Base-by-base conservation (phyloP, 108 stramenopile species). In the Schizochytrium sp. region DNA sequence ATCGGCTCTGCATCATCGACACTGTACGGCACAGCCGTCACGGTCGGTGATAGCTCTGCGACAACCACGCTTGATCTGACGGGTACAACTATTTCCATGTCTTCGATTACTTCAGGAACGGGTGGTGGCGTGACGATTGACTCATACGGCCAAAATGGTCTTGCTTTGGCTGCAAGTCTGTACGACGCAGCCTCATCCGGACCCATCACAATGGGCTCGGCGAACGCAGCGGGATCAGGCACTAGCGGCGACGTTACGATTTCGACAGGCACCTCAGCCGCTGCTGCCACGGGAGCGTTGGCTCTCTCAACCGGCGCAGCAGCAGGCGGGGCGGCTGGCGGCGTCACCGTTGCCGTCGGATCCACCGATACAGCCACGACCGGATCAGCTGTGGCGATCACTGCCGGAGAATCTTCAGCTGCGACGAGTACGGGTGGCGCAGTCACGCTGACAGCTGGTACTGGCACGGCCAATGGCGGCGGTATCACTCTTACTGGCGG, bases 211-310 rank as follows among this genome's bases (percentile, higher is more conserved):
- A 5, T 93, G 8, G 25, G 41, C 5, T 90, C 93, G 16, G 92
- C 89, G 23, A 91, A 92, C 29, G 91, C 90, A 2, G 93, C 91
- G 6, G 18, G 8, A 18, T 18, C 23, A 23, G 93, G 93, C n/a
- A 47, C 58, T 5, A 88, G 89, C 55, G 93, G 93, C 28, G 44
- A 21, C n/a, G 47, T 93, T 34, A 59, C 58, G 6, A 34, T 94
- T 5, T 89, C 88, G 44, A 90, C 93, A 10, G 63, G 63, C 14
- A 69, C 63, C 25, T 23, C 63, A 18, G 63, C 5, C 10, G 41
- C 21, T 18, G 63, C 34, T 8, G 63, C 14, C 41, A 41, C 63
- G 8, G 63, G 63, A 8, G 18, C 14, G 14, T 12, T 69, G 10
- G 63, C 10, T 28, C 25, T 69, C 41, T 69, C 63, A 8, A 41